Conservation (phyloP, 495 filamentous ascomycete species). For the Geoglossum glabrum region DNA sequence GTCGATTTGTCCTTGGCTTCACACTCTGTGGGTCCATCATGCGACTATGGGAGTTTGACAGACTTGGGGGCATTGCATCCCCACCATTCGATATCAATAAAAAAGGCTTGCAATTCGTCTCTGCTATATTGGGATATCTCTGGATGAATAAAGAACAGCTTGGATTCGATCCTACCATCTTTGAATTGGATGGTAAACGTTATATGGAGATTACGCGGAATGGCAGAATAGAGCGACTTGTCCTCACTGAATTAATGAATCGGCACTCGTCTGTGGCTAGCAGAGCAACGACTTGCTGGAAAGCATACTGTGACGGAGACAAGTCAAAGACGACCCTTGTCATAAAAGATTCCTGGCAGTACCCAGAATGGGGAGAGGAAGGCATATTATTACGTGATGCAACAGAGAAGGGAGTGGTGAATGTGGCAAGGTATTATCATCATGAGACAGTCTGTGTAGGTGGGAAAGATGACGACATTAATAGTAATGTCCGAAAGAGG, state of each 20-base stretch:
- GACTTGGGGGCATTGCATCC: constrained; percentile 21
- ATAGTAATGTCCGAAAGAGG: constrained; percentile 16
- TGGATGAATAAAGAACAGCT: constrained; percentile 24
- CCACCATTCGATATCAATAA: constrained; percentile 19
- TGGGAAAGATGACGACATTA: constrained; percentile 19
- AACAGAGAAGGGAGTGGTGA: constrained; percentile 19
- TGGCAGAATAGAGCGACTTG: too few relatives aligned
- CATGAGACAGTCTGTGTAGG: constrained; percentile 9
- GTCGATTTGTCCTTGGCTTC: constrained; percentile 28
- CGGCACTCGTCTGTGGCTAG: constrained; percentile 20
- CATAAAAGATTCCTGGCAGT: constrained; percentile 28
- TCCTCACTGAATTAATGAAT: constrained; percentile 23
- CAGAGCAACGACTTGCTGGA: constrained; percentile 28
- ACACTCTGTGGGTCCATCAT: constrained; percentile 19
- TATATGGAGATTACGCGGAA: constrained; percentile 21
- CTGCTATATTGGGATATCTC: constrained; percentile 25
- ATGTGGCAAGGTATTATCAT: constrained; percentile 25
- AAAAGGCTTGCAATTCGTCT: constrained; percentile 22
- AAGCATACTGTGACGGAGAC: constrained; percentile 22
- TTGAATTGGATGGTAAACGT: constrained; percentile 13
- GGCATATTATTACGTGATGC: constrained; percentile 23
- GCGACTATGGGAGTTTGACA: constrained; percentile 16
- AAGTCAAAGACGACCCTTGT: constrained; percentile 18
- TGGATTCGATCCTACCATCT: constrained; percentile 29
- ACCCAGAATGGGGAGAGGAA: too few relatives aligned